Base-by-base conservation (phyloP, 2,329 filamentous ascomycete genomes). In the Neurospora crassa region DNA sequence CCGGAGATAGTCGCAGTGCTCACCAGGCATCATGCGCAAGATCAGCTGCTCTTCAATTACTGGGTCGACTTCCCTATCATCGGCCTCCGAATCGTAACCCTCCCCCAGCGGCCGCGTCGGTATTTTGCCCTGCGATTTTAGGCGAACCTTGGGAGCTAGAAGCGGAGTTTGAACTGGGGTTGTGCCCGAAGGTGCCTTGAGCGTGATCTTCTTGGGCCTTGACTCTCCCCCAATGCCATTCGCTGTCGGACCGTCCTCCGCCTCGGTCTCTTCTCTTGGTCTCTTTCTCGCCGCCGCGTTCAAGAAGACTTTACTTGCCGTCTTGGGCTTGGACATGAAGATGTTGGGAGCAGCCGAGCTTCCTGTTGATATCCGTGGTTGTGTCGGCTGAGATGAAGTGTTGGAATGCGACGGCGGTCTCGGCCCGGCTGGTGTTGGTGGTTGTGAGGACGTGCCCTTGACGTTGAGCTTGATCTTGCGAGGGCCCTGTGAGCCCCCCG, bases 21-120 rank as follows among this genome's bases (percentile, higher is more conserved):
- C 89, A 0, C 94, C 94, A 0, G 94, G 92, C 70, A 90, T 80
- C 92, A 97, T 97, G 72, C 96, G 92, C 73, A 99, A 81, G 10
- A 99, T 86, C 75, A 98, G 93, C 74, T 96, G 91, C 77, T 95
- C 92, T 80, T 98, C 95, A 73, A 97, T 92, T 1, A 91, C 87
- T 0, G 96, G 96, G 77, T 99, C 96, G 11, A 84, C 81, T 80
- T 99, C 96, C 16, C 91, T 89, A 78, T 98, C 96, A 70, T 94
- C 96, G 14, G 94, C 93, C 80, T 98, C 96, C 3, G 94, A 97
- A 79, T 99, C 96, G 81, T 98, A 99, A 8, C 95, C 96, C 71
- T 97, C 93, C 69, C 96, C 96, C 1, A 89, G 87, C 5, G 90
- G 89, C 74, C 92, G 88, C 41, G 87, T 84, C 7, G 92, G 91